Conservation (phyloP, 2,329 filamentous ascomycete species). For the Dactylellina leptospora region DNA sequence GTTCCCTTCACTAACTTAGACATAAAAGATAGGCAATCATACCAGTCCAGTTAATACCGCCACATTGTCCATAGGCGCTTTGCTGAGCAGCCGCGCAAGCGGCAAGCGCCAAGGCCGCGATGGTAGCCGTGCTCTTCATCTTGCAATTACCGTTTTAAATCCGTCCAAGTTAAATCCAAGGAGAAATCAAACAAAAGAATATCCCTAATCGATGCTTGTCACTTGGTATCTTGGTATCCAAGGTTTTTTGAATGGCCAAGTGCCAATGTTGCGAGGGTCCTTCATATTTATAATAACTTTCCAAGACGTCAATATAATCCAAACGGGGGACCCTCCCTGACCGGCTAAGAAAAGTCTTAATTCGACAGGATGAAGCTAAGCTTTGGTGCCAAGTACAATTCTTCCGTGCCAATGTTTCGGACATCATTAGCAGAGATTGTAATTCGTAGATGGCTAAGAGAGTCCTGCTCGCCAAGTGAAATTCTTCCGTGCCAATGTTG, state of each 20-base stretch:
- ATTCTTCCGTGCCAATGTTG: conserved; percentile 25
- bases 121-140: conserved; percentile 23
- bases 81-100: conserved; percentile 49
- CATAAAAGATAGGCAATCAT: no score
- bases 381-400: conserved; percentile 24
- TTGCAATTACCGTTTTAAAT: background rate
- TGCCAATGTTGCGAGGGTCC: conserved; percentile 25
- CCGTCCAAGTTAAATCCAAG: conserved; percentile 1
- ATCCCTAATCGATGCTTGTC: conserved; percentile 11
- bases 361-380: conserved; percentile 7
- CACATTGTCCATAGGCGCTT: conserved; percentile 55
- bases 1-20: background rate
- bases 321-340: no score
- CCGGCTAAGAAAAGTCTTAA: background rate
- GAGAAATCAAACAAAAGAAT: background rate
- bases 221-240: conserved; percentile 26
- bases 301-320: no score
- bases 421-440: background rate
- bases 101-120: conserved; percentile 22
- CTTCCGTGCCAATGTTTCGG: conserved; percentile 10
- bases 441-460: background rate
- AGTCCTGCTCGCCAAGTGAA: conserved; percentile 15
- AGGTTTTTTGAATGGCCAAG: conserved; percentile 14
- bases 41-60: conserved; percentile 56
- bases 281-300: conserved; percentile 15